phyloP scores from a whole-genome alignment of 768 basidiomycete genomes.

The Lactarius sanguifluus region DNA sequence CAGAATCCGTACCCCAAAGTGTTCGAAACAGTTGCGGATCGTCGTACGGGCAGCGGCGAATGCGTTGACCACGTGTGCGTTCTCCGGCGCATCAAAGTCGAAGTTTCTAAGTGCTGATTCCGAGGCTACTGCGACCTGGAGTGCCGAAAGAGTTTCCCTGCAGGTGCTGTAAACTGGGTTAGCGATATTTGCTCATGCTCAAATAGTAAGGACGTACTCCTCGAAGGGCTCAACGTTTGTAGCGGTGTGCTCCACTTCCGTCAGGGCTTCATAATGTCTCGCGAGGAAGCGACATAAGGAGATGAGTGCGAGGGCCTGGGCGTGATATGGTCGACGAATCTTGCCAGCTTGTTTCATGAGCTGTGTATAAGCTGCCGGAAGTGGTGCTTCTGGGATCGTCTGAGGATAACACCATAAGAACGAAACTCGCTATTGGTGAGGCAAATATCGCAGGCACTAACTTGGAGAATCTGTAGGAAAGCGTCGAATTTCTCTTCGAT shows the following conservation, averaged over 20 bases:
- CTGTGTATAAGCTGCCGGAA: conserved; percentile 20
- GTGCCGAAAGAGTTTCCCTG: conserved; percentile 12
- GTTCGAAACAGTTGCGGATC: conserved; percentile 19
- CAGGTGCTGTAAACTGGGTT: conserved; percentile 12
- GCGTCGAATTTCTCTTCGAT: conserved; percentile 9
- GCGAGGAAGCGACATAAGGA: conserved; percentile 26
- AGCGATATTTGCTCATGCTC: neutral
- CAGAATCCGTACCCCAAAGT: conserved; percentile 20
- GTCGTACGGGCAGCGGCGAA: conserved; percentile 13
- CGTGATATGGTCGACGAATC: conserved; percentile 24
- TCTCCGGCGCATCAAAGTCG: conserved; percentile 19
- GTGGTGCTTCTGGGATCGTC: conserved; percentile 27
- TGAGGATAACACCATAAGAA: neutral
- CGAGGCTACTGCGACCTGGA: conserved; percentile 15
- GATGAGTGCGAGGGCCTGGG: conserved; percentile 23
- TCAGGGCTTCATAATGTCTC: conserved; percentile 22
- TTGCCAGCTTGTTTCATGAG: conserved; percentile 25
- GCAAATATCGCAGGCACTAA: neutral
- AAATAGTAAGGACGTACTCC: conserved; percentile 12
- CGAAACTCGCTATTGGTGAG: neutral
- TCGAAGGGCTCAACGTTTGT: conserved; percentile 24
- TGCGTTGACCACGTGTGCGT: conserved; percentile 2
- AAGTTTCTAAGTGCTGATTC: conserved; percentile 6
- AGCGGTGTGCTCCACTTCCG: conserved; percentile 18
- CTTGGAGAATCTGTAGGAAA: conserved; percentile 16